Conservation (phyloP, 2,329 filamentous ascomycete genomes). For the Hawksworthiomyces lignivorus region DNA sequence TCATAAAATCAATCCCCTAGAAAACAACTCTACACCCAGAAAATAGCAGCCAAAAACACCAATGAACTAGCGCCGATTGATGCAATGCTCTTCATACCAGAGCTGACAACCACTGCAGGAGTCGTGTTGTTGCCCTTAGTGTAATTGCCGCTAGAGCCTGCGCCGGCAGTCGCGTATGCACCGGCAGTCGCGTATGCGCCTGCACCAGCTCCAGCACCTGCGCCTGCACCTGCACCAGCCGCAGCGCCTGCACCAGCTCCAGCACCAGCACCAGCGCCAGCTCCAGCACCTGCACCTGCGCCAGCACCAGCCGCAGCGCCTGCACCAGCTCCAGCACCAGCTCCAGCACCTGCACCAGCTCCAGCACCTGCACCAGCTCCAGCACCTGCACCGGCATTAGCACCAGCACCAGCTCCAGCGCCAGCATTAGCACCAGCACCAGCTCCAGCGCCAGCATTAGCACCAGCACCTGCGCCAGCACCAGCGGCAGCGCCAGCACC, state of each 20-base stretch:
- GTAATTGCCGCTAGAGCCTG: too few relatives aligned
- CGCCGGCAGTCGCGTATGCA: too few relatives aligned
- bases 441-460: not conserved
- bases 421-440: not conserved
- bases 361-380: not conserved
- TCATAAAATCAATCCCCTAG: not conserved
- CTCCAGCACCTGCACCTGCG: not conserved
- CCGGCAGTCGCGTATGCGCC: too few relatives aligned
- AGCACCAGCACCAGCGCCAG: not conserved
- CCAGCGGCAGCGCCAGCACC: not conserved
- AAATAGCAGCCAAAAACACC: slow-evolving; percentile 7
- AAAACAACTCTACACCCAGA: slow-evolving; percentile 6
- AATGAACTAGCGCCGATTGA: slow-evolving; percentile 8
- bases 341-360: not conserved
- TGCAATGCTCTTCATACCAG: slow-evolving; percentile 9
- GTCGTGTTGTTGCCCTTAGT: too few relatives aligned
- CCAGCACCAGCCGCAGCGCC: not conserved
- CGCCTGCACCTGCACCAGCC: not conserved
- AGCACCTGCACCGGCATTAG: not conserved
- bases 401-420: not conserved
- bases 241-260: not conserved
- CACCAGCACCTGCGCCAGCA: not conserved
- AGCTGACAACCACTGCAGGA: slow-evolving; percentile 5
- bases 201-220: too few relatives aligned
- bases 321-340: not conserved